A percentile compares a stretch with the other conserved stretches of the same genome.
Conservation (phyloP, 2,329 filamentous ascomycete genomes). For the Akanthomyces dipterigenus region DNA sequence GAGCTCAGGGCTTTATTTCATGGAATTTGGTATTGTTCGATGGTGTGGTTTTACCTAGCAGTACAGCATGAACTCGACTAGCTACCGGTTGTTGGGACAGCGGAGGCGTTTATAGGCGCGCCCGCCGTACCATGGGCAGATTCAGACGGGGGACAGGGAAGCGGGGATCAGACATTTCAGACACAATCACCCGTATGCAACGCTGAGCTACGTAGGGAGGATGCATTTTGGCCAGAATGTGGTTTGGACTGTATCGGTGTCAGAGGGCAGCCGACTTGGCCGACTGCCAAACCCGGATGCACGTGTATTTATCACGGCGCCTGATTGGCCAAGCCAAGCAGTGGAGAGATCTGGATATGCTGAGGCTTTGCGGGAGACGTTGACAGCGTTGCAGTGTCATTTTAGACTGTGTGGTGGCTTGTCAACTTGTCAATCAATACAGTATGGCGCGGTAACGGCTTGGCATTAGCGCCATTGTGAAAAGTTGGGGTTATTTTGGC, state of each 20-base stretch:
- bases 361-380: not conserved
- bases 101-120: too few relatives aligned
- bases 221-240: not conserved
- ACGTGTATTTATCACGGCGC: not conserved
- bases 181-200: too few relatives aligned
- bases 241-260: not conserved
- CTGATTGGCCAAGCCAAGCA: not conserved
- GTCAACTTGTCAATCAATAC: too few relatives aligned
- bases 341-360: not conserved
- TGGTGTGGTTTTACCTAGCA: too few relatives aligned
- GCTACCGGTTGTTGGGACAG: too few relatives aligned
- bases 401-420: not conserved
- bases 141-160: too few relatives aligned
- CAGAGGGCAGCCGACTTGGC: not conserved
- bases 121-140: too few relatives aligned
- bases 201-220: not conserved
- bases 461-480: conserved; percentile 6
- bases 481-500: not conserved
- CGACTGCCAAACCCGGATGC: conserved; percentile 5
- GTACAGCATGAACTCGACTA: too few relatives aligned
- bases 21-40: too few relatives aligned
- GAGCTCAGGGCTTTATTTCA: too few relatives aligned
- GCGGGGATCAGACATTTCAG: too few relatives aligned
- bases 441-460: not conserved
- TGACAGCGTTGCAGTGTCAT: not conserved